These are phyloP conservation scores for Mycena olivaceomarginata DNA, from an alignment of 768 basidiomycete species.

Conservation along the genomic window DNA sequence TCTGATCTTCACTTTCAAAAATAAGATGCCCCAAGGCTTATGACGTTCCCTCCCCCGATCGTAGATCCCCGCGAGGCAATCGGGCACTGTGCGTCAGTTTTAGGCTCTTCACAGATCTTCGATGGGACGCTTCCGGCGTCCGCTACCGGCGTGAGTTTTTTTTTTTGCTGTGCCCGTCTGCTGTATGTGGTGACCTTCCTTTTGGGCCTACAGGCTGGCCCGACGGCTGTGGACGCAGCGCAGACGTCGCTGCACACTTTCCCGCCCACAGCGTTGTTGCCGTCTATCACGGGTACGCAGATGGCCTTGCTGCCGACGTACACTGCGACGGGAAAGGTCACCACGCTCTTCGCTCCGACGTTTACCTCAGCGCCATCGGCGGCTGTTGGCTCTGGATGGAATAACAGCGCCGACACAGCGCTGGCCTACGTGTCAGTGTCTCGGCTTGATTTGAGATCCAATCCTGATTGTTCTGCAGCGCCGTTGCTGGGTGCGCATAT, in stretches of 20 bases:
- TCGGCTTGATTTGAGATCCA: not conserved
- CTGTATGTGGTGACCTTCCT: constrained; percentile 20
- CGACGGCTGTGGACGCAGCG: constrained; percentile 74
- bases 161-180: constrained; percentile 16
- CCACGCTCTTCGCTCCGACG: constrained; percentile 78
- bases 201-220: constrained; percentile 62
- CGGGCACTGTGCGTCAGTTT: constrained; percentile 64
- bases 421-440: constrained; percentile 70
- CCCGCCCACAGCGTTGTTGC: constrained; percentile 78
- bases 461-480: constrained; percentile 51
- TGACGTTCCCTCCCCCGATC: not conserved
- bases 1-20: constrained; percentile 49
- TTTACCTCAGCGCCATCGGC: constrained; percentile 74
- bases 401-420: constrained; percentile 77
- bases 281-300: constrained; percentile 71
- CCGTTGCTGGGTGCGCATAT: constrained; percentile 79
- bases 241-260: constrained; percentile 72
- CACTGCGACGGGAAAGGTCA: constrained; percentile 80
- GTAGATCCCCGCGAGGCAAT: constrained; percentile 68
- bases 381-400: constrained; percentile 85
- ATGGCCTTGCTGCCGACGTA: constrained; percentile 79
- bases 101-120: constrained; percentile 65
- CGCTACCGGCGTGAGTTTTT: constrained; percentile 76
- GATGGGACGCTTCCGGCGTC: constrained; percentile 74
- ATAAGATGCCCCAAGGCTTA: constrained; percentile 2